These are phyloP conservation scores for Aspergillus pseudoglaucus DNA, from an alignment of 2,329 filamentous ascomycete species.

Conservation along the genomic window DNA sequence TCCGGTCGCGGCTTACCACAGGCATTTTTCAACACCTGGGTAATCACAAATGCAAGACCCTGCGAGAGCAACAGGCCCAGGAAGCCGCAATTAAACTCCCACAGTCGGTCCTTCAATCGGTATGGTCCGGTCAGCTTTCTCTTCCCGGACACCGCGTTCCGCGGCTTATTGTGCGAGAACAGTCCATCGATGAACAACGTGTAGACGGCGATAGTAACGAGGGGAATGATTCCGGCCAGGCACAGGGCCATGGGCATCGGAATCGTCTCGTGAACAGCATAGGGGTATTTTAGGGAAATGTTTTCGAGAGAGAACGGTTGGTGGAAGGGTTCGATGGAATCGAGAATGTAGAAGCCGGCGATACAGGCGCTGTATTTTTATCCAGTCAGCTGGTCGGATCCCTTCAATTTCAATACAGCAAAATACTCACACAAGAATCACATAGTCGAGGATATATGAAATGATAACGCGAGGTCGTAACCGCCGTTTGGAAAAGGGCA, in stretches of 20 bases:
- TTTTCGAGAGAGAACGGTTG: constrained; percentile 53
- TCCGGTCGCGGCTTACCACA: constrained; percentile 56
- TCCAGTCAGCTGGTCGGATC: neutral
- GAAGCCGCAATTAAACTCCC: constrained; percentile 57
- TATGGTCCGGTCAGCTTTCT: constrained; percentile 42
- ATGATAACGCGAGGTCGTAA: constrained; percentile 46
- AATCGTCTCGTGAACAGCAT: constrained; percentile 50
- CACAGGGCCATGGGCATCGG: constrained; percentile 45
- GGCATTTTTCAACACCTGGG: constrained; percentile 52
- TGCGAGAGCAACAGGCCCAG: constrained; percentile 51
- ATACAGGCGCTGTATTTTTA: constrained; percentile 41
- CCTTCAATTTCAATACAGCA: neutral
- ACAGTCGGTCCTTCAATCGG: constrained; percentile 51
- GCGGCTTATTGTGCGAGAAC: constrained; percentile 46
- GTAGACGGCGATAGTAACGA: constrained; percentile 48
- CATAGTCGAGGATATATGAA: constrained; percentile 54
- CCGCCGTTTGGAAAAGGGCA: constrained; percentile 50
- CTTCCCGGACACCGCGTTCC: constrained; percentile 27
- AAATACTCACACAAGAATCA: constrained; percentile 50
- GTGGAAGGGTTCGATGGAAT: constrained; percentile 49
- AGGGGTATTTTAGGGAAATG: constrained; percentile 53
- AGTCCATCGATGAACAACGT: constrained; percentile 53
- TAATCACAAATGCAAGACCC: constrained; percentile 52
- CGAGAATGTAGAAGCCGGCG: constrained; percentile 46
- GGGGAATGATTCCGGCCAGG: constrained; percentile 45